Base-by-base conservation (phyloP, 73 alveolate genomes). In the Breviolum minutum region DNA sequence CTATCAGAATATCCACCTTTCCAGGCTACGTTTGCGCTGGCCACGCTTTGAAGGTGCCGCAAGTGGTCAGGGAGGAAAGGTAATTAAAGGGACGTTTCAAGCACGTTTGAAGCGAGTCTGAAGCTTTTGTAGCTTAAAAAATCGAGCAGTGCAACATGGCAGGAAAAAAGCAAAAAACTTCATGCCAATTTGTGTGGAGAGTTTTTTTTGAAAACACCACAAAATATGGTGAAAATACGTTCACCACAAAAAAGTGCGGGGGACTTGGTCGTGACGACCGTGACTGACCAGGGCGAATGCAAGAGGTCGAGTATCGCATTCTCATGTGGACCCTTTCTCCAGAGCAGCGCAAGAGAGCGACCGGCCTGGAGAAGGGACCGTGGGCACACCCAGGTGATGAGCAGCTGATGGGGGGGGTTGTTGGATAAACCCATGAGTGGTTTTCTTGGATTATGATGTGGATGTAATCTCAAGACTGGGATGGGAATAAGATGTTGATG, bases 221-320 rank as follows among this genome's bases (percentile, higher is more conserved):
- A 40, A 40, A 40, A 40, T 40, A 40, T 40, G 54, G 54, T 40
- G 54, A 40, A 40, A 40, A 40, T 40, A 3, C 54, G 54, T 40
- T 40, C 54, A 40, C 54, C 54, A 40, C 74, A 68, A 4, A 68
- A 14, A 68, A 40, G 54, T 20, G 40, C 81, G 0, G 81, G 14
- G 82, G 5, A 19, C 40, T 73, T 24, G 27, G 20, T n/a, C n/a
- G 82, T 73, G 54, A 3, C 54, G n/a, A 66, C 77, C 77, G 17
- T 68, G 17, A 14, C 24, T n/a, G n/a, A 17, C 29, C 70, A 86
- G 94, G 94, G 69, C 94, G 94, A 3, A 86, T 86, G 94, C 94
- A 86, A 86, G 94, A 86, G 63, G 94, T 86, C 30, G 94, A 86
- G 94, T 86, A 86, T 24, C 94, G 94, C 64, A 86, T 86, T 29